Conservation (phyloP, 2,329 filamentous ascomycete species). For the Fusarium armeniacum region DNA sequence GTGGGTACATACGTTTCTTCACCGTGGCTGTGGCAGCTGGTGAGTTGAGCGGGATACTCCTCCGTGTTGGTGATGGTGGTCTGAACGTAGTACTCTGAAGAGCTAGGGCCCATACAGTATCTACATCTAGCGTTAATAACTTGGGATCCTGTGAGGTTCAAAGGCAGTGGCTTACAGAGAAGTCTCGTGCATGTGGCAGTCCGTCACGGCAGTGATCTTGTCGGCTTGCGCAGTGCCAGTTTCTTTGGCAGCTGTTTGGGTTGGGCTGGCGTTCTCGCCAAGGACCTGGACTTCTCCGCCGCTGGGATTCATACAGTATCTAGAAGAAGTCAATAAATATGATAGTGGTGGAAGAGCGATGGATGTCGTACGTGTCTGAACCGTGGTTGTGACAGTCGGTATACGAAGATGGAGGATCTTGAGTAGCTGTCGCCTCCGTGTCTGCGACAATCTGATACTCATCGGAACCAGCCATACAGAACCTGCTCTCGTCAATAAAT, state of each 20-base stretch:
- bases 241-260: constrained; percentile 25
- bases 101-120: constrained; percentile 59
- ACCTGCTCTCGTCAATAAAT: constrained; percentile 21
- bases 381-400: constrained; percentile 47
- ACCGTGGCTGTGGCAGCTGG: constrained; percentile 73
- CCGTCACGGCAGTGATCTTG: constrained; percentile 55
- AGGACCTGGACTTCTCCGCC: constrained; percentile 47
- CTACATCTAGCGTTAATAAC: too few species aligned
- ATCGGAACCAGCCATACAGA: constrained; percentile 40
- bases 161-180: constrained; percentile 56
- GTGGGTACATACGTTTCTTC: constrained; percentile 62
- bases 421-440: constrained; percentile 35
- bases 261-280: constrained; percentile 27
- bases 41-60: constrained; percentile 71
- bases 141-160: too few species aligned
- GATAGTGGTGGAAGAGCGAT: fast-evolving
- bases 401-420: constrained; percentile 42
- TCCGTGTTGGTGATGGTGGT: constrained; percentile 67
- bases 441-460: constrained; percentile 43
- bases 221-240: constrained; percentile 26
- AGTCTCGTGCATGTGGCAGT: constrained; percentile 58
- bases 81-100: constrained; percentile 59
- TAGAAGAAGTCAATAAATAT: constrained; percentile 5
- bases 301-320: constrained; percentile 47
- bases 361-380: constrained; percentile 29